Base-by-base conservation (phyloP, 129 eudicot species). In the Logfia minima region DNA sequence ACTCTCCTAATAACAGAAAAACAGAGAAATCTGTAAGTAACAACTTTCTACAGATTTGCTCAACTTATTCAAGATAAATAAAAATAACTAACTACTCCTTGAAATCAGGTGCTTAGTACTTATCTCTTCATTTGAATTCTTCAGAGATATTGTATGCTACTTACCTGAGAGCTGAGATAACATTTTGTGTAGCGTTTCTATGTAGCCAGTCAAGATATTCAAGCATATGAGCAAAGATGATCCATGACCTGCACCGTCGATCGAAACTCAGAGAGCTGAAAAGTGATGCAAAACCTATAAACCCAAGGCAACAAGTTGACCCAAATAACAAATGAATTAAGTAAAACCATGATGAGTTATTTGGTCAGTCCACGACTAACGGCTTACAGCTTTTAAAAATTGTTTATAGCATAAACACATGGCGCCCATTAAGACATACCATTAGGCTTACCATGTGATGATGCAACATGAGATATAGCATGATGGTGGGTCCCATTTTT, bases 141-240 rank as follows among this genome's bases (percentile, higher is more conserved):
- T 37, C 10, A 37, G 37, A 66, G 21, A 55, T 14, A 39, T 68
- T 71, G 62, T 53, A 75, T 21, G 26, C 31, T 18, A 59, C 87
- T 66, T 61, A 94, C 99, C 97, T 89, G 99, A 80, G 77, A 91
- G 92, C 85, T 91, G 96, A 66, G 92, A 76, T 71, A 94, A 76
- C 99, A 94, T 91, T 83, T 91, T 94, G 84, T 89, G 78, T 78
- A 94, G 81, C 34, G 92, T 94, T 70, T 91, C 96, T 32, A 83
- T 88, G 85, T 94, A 94, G 80, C 99, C 97, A 73, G 97, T 87
- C 87, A 94, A 89, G 71, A 94, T 94, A 70, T 88, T 87, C 82
- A 94, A 89, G 77, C 99, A 94, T 56, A 94, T 87, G 64, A 94
- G 78, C 84, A 94, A 83, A 52, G 99, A 91, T 59, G 99, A 91